A percentile compares a stretch with the other conserved stretches of the same genome.
Conservation (phyloP, 2,329 filamentous ascomycete species). For the Talaromyces amestolkiae region DNA sequence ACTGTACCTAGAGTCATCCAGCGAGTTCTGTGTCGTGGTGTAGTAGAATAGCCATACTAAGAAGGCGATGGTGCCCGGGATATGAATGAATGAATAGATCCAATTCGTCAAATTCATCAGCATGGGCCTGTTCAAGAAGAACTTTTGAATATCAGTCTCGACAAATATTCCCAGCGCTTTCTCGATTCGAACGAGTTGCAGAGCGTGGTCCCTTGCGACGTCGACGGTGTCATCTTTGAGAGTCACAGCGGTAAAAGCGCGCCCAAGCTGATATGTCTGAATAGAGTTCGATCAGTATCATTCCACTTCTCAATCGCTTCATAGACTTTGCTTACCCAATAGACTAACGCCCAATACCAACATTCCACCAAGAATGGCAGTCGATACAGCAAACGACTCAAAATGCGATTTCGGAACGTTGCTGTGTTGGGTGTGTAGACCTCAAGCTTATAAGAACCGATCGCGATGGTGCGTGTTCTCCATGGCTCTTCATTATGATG, state of each 20-base stretch:
- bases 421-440: slow-evolving; percentile 62
- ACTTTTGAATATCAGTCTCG: slow-evolving; percentile 61
- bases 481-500: slow-evolving; percentile 46
- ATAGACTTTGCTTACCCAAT: slow-evolving; percentile 59
- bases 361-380: slow-evolving; percentile 72
- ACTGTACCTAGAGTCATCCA: slow-evolving; percentile 23
- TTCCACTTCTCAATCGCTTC: not conserved
- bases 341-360: slow-evolving; percentile 75
- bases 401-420: slow-evolving; percentile 57
- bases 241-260: slow-evolving; percentile 68
- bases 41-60: slow-evolving; percentile 66
- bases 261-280: slow-evolving; percentile 71
- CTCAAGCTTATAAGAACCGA: slow-evolving; percentile 48
- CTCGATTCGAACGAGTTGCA: slow-evolving; percentile 67
- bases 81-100: slow-evolving; percentile 74
- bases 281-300: not conserved
- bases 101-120: slow-evolving; percentile 69
- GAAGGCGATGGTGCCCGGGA: slow-evolving; percentile 72
- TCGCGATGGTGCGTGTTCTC: slow-evolving; percentile 49
- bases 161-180: slow-evolving; percentile 63
- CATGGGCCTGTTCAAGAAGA: slow-evolving; percentile 54
- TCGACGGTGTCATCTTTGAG: slow-evolving; percentile 67
- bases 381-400: slow-evolving; percentile 63
- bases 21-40: slow-evolving; percentile 60
- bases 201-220: slow-evolving; percentile 65